A percentile compares a stretch with the other conserved stretches of the same genome.
These are phyloP conservation scores for Nevesoporus exiguus DNA, from an alignment of 768 basidiomycete species.

Conservation along the genomic window DNA sequence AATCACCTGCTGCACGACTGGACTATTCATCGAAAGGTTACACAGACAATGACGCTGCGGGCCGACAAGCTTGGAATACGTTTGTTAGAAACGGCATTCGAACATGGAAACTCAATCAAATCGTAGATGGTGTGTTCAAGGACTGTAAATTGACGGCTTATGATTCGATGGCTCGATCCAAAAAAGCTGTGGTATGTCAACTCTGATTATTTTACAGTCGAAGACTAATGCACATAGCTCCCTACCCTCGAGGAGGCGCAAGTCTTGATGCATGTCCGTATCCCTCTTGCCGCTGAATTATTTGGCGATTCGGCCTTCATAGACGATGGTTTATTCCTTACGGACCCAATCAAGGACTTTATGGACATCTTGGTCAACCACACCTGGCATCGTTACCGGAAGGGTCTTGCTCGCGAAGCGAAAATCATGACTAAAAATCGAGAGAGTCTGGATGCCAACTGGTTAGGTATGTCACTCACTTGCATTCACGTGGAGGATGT, in stretches of 20 bases:
- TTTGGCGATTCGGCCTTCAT: background rate
- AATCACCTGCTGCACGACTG: background rate
- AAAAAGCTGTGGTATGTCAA: background rate
- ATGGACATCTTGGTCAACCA: background rate
- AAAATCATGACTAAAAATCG: background rate
- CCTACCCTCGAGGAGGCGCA: background rate
- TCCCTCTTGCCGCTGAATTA: background rate
- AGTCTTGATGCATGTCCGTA: background rate
- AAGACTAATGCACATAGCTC: background rate
- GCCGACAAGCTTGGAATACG: background rate
- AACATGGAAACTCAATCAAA: background rate
- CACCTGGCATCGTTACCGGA: background rate
- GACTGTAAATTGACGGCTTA: background rate
- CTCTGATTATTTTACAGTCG: background rate
- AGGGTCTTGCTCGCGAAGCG: background rate
- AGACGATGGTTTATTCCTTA: background rate
- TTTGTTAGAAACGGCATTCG: background rate
- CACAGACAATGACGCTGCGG: background rate
- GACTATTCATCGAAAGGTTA: background rate
- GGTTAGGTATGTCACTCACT: background rate
- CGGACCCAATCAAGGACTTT: background rate
- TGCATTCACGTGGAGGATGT: no score
- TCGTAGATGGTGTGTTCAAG: background rate
- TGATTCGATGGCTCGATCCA: background rate
- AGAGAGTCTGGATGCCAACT: background rate